A percentile compares a stretch with the other conserved stretches of the same genome.
phyloP scores from a whole-genome alignment of 2,329 filamentous ascomycete species.

The Ophiocordyceps polyrhachis-furcata region DNA sequence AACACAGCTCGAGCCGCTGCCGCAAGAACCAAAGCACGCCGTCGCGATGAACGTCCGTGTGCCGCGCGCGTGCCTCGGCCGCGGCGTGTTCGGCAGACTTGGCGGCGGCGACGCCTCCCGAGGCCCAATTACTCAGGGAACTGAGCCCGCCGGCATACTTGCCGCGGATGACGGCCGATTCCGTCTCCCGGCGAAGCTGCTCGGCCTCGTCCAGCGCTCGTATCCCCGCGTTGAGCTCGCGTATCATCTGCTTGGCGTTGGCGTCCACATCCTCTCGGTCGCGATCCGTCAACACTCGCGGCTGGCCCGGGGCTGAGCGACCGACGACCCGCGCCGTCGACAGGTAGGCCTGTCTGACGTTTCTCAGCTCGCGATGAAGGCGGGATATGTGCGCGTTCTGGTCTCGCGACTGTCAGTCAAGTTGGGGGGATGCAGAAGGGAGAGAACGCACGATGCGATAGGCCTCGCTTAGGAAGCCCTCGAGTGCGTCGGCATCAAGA shows the following conservation, averaged over 20 bases:
- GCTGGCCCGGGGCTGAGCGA: slow-evolving; percentile 23
- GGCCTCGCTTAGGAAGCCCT: slow-evolving; percentile 85
- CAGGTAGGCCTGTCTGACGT: slow-evolving; percentile 79
- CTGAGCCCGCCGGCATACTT: slow-evolving; percentile 50
- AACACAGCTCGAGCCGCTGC: slow-evolving; percentile 55
- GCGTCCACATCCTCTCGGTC: slow-evolving; percentile 78
- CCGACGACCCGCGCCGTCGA: slow-evolving; percentile 49
- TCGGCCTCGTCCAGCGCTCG: slow-evolving; percentile 65
- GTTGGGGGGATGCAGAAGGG: neutral
- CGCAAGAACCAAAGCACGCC: slow-evolving; percentile 70
- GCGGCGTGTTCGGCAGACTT: slow-evolving; percentile 45
- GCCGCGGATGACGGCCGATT: slow-evolving; percentile 49
- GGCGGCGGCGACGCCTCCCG: slow-evolving; percentile 29
- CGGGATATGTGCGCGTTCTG: slow-evolving; percentile 74
- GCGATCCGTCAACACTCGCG: slow-evolving; percentile 50
- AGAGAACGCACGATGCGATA: slow-evolving; percentile 58
- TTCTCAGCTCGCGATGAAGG: slow-evolving; percentile 60
- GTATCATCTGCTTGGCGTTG: slow-evolving; percentile 68
- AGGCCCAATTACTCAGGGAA: slow-evolving; percentile 45
- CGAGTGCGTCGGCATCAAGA: slow-evolving; percentile 30
- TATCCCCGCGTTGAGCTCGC: slow-evolving; percentile 70
- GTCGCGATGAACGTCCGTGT: slow-evolving; percentile 54
- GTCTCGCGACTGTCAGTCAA: neutral
- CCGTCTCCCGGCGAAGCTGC: slow-evolving; percentile 59
- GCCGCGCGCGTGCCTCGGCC: slow-evolving; percentile 53